Base-by-base conservation (phyloP, 2,329 filamentous ascomycete genomes). In the Zymoseptoria brevis region DNA sequence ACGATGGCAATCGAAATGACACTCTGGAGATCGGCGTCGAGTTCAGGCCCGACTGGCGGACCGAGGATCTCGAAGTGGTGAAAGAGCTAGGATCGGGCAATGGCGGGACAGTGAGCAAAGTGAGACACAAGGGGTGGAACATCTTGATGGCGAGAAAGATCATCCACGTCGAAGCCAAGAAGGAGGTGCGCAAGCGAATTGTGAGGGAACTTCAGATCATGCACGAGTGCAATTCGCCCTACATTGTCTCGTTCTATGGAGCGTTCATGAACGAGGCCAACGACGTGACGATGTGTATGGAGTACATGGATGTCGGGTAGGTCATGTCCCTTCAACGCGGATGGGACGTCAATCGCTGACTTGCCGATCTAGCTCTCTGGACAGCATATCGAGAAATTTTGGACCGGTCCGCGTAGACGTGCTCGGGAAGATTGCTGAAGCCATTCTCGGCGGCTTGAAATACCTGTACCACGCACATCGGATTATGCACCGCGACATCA, bases 281-380 rank as follows among this genome's bases (percentile, higher is more conserved):
- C 72, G 94, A 99, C 77, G 95, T 99, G 60, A 95, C 97, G 68
- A 93, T 99, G 87, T 99, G 94, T 75, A 99, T 99, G 94, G 94
- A 99, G 75, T 97, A 99, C 74, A 96, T 96, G 90, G 94, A 99
- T 76, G 90, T 93, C 73, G 94, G 94, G 94, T 97, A 82, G 76
- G 89, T 79, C 35, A 16, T 45, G 16, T 26, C 59, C 16, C 21
- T 53, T 4, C 2, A 19, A 19, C n/a, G 24, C 5, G 9, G 3
- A 50, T 55, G 56, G 26, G 35, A 57, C 54, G 41, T 62, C 41
- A 22, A 4, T 52, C 67, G 13, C 60, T 62, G 30, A 62, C 55
- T 30, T 29, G 13, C 6, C 50, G 62, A 55, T 59, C 63, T 73
- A 96, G 94, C 55, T 89, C 94, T 26, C 85, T 99, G 55, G 94